These are phyloP conservation scores for Naegleria fowleri DNA, from an alignment of 208 protist species.

Conservation along the genomic window DNA sequence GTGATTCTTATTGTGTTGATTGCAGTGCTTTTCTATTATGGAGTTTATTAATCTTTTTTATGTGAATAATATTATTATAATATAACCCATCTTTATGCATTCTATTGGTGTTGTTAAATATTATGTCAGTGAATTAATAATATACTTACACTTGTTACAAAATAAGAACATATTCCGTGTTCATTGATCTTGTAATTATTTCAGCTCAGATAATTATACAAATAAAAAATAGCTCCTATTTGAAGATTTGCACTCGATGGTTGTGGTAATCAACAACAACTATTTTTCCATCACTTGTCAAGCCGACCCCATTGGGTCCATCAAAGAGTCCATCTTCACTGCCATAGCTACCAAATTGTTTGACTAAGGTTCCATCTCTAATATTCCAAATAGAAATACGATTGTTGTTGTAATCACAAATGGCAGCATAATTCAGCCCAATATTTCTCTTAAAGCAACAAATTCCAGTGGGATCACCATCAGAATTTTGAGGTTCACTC, in stretches of 20 bases:
- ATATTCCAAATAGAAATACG: neutral
- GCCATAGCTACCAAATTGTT: neutral
- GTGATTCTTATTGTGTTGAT: too few relatives aligned
- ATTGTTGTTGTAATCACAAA: slow-evolving; percentile 9
- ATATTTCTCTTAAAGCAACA: neutral
- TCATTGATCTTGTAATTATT: too few relatives aligned
- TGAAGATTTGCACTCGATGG: slow-evolving; percentile 15
- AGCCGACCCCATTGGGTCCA: neutral
- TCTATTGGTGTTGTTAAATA: too few relatives aligned
- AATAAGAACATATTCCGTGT: too few relatives aligned
- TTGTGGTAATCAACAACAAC: neutral
- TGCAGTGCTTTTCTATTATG: too few relatives aligned
- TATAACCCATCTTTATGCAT: too few relatives aligned
- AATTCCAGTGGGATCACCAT: neutral
- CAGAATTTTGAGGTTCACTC: neutral
- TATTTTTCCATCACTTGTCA: neutral
- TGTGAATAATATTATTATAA: too few relatives aligned
- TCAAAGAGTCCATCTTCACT: neutral
- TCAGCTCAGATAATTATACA: too few relatives aligned
- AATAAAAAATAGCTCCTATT: too few relatives aligned
- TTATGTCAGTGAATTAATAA: too few relatives aligned
- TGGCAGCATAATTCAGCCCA: neutral
- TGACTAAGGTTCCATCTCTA: neutral
- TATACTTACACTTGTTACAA: too few relatives aligned
- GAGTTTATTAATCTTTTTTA: too few relatives aligned